Base-by-base conservation (phyloP, 2,329 filamentous ascomycete genomes). In the Ascomycota sp. region DNA sequence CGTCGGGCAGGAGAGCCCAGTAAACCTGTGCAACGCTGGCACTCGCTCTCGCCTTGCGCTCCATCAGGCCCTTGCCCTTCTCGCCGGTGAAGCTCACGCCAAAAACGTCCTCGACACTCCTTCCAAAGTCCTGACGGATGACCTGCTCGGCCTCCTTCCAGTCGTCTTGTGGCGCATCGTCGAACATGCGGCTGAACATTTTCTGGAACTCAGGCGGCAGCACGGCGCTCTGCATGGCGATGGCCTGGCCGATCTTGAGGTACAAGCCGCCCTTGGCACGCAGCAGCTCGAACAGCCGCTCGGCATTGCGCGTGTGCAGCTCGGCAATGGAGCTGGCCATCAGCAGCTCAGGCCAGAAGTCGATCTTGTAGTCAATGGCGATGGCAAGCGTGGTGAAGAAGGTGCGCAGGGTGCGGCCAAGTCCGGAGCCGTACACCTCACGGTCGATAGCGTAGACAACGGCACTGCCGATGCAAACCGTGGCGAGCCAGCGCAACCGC, bases 111-210 rank as follows among this genome's bases (percentile, higher is more conserved):
- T 94, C 82, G 0, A 76, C 73, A 17, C 72, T 73, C 48, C 70
- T 75, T n/a, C 69, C 79, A 59, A 94, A 95, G 43, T 95, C 89
- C 48, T 91, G 73, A 15, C 69, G 61, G 25, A 98, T 78, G 9
- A 95, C 85, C 45, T 63, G 68, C 55, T 92, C 76, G 2, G 93
- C 75, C 30, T 86, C 80, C 39, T 61, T 65, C 85, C 85, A 95
- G 25, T 66, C 63, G 47, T 92, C 89, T 60, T 94, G 85, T 23
- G 86, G 85, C 37, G 89, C 89, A 57, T 95, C 86, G 48, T 95
- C 89, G 48, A 95, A 98, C 82, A 98, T 94, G 44, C 77, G 69
- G 15, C 76, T 64, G 47, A 98, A 98, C 83, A 94, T 95, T 44
- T 75, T 74, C 58, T 93, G 83, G 43, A 95, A 95, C 52, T 93